Conservation (phyloP, 768 basidiomycete genomes). For the Trichaptum fuscoviolaceum region DNA sequence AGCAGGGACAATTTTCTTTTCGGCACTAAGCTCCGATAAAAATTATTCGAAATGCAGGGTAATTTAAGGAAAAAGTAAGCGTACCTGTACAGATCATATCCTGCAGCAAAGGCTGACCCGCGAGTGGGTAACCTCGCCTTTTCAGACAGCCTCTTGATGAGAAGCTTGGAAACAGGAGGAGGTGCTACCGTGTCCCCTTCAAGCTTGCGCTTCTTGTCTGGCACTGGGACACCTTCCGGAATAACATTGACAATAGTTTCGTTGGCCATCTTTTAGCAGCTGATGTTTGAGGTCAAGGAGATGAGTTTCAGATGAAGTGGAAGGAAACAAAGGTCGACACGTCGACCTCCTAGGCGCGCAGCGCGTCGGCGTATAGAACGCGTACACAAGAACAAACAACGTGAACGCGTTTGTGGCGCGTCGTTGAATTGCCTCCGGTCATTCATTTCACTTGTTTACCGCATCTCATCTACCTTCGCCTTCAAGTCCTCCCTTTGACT, state of each 20-base stretch:
- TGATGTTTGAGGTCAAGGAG: background rate
- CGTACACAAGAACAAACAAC: background rate
- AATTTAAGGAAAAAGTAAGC: conserved; percentile 14
- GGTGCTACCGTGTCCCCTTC: conserved; percentile 9
- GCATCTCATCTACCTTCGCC: background rate
- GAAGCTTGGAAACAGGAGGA: conserved; percentile 46
- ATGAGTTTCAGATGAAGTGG: background rate
- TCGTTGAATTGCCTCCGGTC: background rate
- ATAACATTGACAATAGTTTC: background rate
- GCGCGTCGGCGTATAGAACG: background rate
- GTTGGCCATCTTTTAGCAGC: background rate
- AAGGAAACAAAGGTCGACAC: background rate
- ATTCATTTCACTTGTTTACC: background rate
- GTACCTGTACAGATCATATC: conserved; percentile 95
- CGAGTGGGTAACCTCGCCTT: conserved; percentile 82
- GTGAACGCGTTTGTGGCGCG: background rate
- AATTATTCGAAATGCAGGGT: background rate
- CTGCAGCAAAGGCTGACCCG: conserved; percentile 82
- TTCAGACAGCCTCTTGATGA: conserved; percentile 80
- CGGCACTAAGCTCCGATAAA: conserved; percentile 51
- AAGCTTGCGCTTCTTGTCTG: background rate
- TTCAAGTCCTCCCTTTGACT: background rate
- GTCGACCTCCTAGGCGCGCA: no score
- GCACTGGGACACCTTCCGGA: background rate
- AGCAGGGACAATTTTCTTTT: conserved; percentile 78